These are phyloP conservation scores for Talaromyces ruber DNA, from an alignment of 495 filamentous ascomycete genomes.

Conservation along the genomic window DNA sequence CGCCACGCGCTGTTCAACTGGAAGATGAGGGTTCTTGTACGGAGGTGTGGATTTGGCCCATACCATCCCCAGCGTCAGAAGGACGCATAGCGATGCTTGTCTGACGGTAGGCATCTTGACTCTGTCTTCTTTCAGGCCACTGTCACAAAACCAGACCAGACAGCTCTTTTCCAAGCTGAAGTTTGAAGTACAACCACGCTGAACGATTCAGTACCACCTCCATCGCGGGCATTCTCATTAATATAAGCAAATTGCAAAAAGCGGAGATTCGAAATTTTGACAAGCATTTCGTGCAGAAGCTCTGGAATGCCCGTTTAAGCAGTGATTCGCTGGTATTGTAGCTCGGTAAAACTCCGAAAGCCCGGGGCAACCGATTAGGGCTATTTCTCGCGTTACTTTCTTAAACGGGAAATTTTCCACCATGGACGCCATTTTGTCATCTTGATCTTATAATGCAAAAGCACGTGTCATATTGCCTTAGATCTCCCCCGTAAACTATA, in stretches of 20 bases:
- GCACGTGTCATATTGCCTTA: background rate
- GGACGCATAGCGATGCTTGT: background rate
- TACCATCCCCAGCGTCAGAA: background rate
- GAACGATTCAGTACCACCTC: background rate
- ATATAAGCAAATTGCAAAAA: background rate
- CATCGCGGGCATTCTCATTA: background rate
- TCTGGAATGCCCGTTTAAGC: too few relatives aligned
- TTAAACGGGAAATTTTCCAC: background rate
- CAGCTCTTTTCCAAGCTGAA: too few relatives aligned
- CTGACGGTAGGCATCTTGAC: background rate
- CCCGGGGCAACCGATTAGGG: background rate
- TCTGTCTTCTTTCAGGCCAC: background rate
- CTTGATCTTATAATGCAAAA: background rate
- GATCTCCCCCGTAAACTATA: background rate
- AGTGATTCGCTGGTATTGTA: background rate
- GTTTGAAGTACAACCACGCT: too few relatives aligned
- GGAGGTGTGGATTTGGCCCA: background rate
- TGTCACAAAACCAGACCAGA: too few relatives aligned
- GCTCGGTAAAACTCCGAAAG: background rate
- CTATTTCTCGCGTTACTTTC: background rate
- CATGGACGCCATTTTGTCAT: background rate
- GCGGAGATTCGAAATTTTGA: background rate
- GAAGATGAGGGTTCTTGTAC: conserved; percentile 55
- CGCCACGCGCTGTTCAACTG: conserved; percentile 51
- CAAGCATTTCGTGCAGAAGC: background rate